Evolutionary conservation across 441 rosid species (phyloP), one percentile per base, ranked within the genome.

Genomic region (Macaranga tanarius): DNA sequence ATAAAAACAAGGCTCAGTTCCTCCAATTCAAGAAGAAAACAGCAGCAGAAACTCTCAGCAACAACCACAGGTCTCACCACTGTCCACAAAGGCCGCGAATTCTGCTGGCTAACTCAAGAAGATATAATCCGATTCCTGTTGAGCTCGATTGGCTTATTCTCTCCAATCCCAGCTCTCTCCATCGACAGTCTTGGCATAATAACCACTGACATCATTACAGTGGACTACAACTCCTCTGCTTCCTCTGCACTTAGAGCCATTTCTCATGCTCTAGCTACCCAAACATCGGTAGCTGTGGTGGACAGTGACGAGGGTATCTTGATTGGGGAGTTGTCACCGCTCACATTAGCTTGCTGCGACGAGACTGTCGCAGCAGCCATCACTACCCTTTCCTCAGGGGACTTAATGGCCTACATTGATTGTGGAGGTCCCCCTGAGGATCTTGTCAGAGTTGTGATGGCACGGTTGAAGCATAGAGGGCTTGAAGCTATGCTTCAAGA

Each of bases 21-120:
- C 61, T 63, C 82, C 59, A 83, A 17, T 23, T 78, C 77, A 62
- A 74, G 83, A 80, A 87, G 89, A 75, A 90, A 84, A 78, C 86
- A 86, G 79, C 83, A 31, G 65, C 87, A 76, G 68, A 89, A 89
- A 70, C 75, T 64, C 62, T 66, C 82, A 34, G 55, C 73, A 20
- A 66, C 83, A 15, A 13, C 40, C 20, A 51, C 56, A 19, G 60
- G 65, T 25, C 75, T 62, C 7, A 79, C 79, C 59, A 81, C 85
- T 5, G 62, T 73, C 75, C 87, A 83, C 76, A 61, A 84, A 57
- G 89, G 87, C 73, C 79, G 71, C 0, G 92, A 92, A 72, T 95
- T 84, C 83, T 95, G 99, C 79, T 92, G 99, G 99, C 64, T 95
- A 51, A 88, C 97, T 28, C 97, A 91, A 73, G 99, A 95, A 84